Base-by-base conservation (phyloP, 371 early-diverging fungal species). In the Mucor mucedo region DNA sequence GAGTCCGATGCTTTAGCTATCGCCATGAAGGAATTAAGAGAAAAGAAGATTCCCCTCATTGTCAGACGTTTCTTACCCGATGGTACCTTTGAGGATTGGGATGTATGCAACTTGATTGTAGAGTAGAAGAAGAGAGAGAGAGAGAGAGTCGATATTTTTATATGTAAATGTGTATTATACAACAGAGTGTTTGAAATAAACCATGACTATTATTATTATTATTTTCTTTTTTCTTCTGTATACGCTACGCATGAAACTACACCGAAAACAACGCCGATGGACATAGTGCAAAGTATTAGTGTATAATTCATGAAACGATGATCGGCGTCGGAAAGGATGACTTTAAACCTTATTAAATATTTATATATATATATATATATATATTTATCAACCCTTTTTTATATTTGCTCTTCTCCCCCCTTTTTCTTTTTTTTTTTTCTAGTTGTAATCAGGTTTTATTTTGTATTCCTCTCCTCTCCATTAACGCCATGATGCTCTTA, bases 1-100 rank as follows among this genome's bases (percentile, higher is more conserved):
- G 98, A 99, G 77, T 91, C 95, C 13, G 99, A 99, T 82, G 95
- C 99, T 38, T 82, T 98, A n/a, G 88, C 88, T 66, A 99, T 99
- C 78, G 99, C 99, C 5, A 90, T 91, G 79, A 97, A 95, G 81
- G 99, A 99, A 75, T 87, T 99, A 59, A 78, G 91, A 66, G 96
- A 94, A 71, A 88, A 89, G 76, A 98, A 94, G 78, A 94, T 99
- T 65, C 99, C 99, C 32, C 87, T 99, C 62, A 91, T 98, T 67
- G 89, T 99, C 38, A 79, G 99, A 71, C 87, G 99, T 69, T 95
- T 91, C 69, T 76, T 99, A 65, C 99, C 99, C 5, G 99, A 99
- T 75, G 92, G 93, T 42, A 91, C 92, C 65, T 98, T 89, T 75
- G 99, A 99, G 82, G 98, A 99, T 72, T 99, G 99, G 99, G 80